Base-by-base conservation (phyloP, 768 basidiomycete species). In the Leucosporidium yakuticum region DNA sequence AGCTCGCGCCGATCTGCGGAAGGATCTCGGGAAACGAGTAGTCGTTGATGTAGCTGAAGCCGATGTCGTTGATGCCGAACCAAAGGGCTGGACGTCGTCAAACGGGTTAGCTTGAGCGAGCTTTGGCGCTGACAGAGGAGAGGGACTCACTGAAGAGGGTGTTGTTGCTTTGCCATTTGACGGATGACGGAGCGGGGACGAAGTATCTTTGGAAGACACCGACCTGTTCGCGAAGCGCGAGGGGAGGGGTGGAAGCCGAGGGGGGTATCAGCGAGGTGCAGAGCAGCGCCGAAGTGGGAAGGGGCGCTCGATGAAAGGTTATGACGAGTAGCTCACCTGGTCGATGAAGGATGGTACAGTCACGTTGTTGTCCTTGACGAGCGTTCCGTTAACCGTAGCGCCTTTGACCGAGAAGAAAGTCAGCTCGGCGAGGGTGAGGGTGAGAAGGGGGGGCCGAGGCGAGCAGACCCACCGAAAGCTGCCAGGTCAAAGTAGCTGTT, bases 41-140 rank as follows among this genome's bases (percentile, higher is more conserved):
- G 12, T 54, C 31, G 5, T 53, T 25, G 5, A 59, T n/a, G 48
- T 61, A 62, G 12, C 49, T 29, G 36, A 55, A 49, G 4, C 69
- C 69, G 25, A 66, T 21, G 44, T 69, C 69, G 62, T 69, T 69
- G 57, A 69, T 69, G 5, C 69, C 69, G 51, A 69, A 59, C 64
- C 64, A 69, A 9, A 65, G 14, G 0, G 64, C 68, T 69, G 53
- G 29, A 29, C 5, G 27, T 32, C 8, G 12, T 23, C 11, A 4
- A 47, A n/a, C 2, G 53, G 15, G 8, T 4, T 0, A 23, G 31
- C 29, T 20, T 23, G 12, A 27, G 31, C 2, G 31, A 60, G 50
- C 20, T 4, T 21, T 2, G n/a, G 23, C 15, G 39, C 4, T 14
- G 0, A 51, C 4, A 44, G 39, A 15, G 6, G 6, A 44, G 14